Evolutionary conservation across 345 rosid genomes (phyloP), one percentile per base, ranked within the genome.

Genomic region (Hibiscus mutabilis): DNA sequence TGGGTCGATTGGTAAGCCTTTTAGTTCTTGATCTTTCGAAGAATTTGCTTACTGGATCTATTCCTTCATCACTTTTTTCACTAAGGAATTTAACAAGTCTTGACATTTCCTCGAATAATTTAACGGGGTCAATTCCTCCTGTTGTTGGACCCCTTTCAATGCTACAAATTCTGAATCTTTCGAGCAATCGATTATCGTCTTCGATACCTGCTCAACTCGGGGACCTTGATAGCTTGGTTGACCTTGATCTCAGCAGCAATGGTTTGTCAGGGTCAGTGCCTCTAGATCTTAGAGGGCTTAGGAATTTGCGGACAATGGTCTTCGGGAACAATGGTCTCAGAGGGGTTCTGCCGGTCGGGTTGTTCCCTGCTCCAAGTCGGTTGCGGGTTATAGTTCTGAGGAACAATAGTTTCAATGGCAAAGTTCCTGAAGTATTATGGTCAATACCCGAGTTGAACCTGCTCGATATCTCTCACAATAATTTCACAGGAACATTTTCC

Each of bases 241-340:
- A 83, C 75, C 88, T 92, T 80, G 99, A 94, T 89, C 88, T 95
- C 70, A 86, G 92, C 83, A 79, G 78, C 74, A 95, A 92, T 80
- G 69, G 59, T 27, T 73, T 95, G 64, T 81, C 90, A 19, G 95
- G 99, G 59, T 79, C 82, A 5, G 75, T 87, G 73, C 90, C 99
- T 10, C 74, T 67, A 1, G 88, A 89, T 27, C 81, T 92, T 71
- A 76, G 81, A 69, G 84, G 83, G 66, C 75, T 92, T 66, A 84
- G 84, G 82, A 90, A 75, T 74, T 83, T 94, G 86, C 83, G 67
- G 79, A 86, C 78, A 73, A 67, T 94, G 79, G 73, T 81, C 73
- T 47, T 85, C 10, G 89, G 93, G 6, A 75, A 85, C 78, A 91
- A 91, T 74, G 24, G 72, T n/a, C 82, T 91, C 6, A 67, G 69